phyloP scores from a whole-genome alignment of 108 stramenopile genomes.

The Phaeodactylum tricornutum region DNA sequence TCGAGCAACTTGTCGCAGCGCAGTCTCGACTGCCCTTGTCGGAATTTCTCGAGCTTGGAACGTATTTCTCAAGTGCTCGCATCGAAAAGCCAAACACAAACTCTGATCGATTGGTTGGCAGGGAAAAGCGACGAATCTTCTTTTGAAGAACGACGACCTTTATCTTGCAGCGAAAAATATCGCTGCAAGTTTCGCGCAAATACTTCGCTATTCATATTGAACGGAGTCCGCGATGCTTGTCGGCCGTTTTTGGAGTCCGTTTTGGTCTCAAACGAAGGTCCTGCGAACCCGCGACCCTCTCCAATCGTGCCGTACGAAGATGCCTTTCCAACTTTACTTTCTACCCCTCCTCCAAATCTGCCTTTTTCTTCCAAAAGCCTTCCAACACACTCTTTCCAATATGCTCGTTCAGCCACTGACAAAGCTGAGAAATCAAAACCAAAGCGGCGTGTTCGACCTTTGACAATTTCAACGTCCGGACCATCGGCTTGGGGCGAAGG shows the following conservation, averaged over 20 bases:
- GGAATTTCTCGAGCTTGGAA: too few species aligned
- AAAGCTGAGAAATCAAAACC: constrained; percentile 6
- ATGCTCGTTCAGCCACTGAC: neutral
- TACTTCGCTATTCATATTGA: constrained; percentile 58
- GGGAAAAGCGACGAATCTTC: too few species aligned
- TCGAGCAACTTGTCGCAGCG: too few species aligned
- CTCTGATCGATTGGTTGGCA: too few species aligned
- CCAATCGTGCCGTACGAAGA: constrained; percentile 21
- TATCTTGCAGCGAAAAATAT: too few species aligned
- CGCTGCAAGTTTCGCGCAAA: too few species aligned
- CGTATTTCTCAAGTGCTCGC: too few species aligned
- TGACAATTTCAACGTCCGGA: neutral
- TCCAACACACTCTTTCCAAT: neutral
- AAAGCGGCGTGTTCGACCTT: neutral
- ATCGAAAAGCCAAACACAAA: too few species aligned
- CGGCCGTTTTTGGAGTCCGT: constrained; percentile 35
- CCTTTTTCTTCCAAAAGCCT: constrained; percentile 6
- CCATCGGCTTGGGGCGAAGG: neutral
- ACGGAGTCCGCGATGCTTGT: constrained; percentile 72
- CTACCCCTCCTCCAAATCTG: constrained; percentile 11
- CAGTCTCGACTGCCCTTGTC: too few species aligned
- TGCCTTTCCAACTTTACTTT: constrained; percentile 33
- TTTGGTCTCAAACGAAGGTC: neutral
- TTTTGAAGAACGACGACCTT: too few species aligned
- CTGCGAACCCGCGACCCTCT: neutral